Conservation (phyloP, 2,329 filamentous ascomycete species). For the Penicillium sp. region DNA sequence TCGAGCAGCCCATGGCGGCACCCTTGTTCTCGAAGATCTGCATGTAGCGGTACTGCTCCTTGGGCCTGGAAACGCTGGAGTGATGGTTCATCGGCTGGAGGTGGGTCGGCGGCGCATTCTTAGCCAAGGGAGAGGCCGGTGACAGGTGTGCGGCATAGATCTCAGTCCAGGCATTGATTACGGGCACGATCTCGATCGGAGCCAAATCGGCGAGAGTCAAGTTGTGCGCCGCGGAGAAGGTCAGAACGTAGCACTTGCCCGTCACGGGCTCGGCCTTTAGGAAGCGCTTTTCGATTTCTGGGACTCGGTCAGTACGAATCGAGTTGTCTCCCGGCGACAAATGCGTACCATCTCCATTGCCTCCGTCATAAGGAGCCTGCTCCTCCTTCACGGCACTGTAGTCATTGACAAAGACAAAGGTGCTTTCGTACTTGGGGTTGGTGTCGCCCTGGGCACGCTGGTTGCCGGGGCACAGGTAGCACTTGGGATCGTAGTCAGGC, state of each 20-base stretch:
- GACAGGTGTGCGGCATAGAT: slow-evolving; percentile 83
- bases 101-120: slow-evolving; percentile 46
- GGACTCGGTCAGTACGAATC: slow-evolving; percentile 1
- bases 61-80: slow-evolving; percentile 53
- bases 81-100: slow-evolving; percentile 49
- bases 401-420: slow-evolving; percentile 95
- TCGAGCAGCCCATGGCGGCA: slow-evolving; percentile 95
- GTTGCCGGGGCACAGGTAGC: slow-evolving; percentile 93
- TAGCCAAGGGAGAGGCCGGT: slow-evolving; percentile 63
- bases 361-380: slow-evolving; percentile 71
- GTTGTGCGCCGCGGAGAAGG: slow-evolving; percentile 88
- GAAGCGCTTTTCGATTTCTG: slow-evolving; percentile 71
- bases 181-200: slow-evolving; percentile 70
- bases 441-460: slow-evolving; percentile 78
- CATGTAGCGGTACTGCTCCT: slow-evolving; percentile 88
- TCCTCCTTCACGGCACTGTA: slow-evolving; percentile 95
- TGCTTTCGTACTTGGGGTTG: slow-evolving; percentile 83
- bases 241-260: slow-evolving; percentile 95
- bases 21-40: slow-evolving; percentile 99
- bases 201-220: slow-evolving; percentile 89
- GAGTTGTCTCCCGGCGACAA: neutral
- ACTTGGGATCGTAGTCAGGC: slow-evolving; percentile 83
- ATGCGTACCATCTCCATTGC: slow-evolving; percentile 49
- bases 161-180: slow-evolving; percentile 86
- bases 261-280: slow-evolving; percentile 83